A percentile compares a stretch with the other conserved stretches of the same genome.
Conservation (phyloP, 192 early-diverging fungal genomes). For the Jimgerdemannia flammicorona region DNA sequence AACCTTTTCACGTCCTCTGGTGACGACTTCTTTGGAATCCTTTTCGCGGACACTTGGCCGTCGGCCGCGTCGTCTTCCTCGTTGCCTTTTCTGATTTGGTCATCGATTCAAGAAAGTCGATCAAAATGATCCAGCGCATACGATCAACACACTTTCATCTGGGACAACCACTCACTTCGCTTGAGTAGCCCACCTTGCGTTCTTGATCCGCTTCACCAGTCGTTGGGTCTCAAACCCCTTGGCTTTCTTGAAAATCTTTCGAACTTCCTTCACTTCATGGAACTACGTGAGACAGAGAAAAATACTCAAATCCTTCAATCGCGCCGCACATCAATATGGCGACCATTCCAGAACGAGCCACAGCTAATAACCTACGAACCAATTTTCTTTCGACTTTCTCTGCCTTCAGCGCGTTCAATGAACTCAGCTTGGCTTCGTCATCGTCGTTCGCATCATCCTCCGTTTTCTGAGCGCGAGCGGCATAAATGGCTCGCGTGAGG, state of each 20-base stretch:
- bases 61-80: not conserved
- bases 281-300: conserved; percentile 6
- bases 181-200: conserved; percentile 2
- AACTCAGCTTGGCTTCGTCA: not conserved
- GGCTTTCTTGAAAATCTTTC: conserved; percentile 23
- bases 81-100: not conserved
- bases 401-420: conserved; percentile 8
- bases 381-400: conserved; percentile 25
- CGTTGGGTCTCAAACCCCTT: conserved; percentile 21
- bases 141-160: not conserved
- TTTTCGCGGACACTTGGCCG: not conserved
- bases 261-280: conserved; percentile 21
- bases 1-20: conserved; percentile 9
- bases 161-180: not conserved
- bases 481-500: not conserved
- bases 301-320: too few species aligned
- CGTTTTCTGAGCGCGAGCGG: not conserved
- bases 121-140: not conserved
- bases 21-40: conserved; percentile 2
- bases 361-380: conserved; percentile 14
- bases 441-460: not conserved
- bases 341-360: not conserved
- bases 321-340: not conserved
- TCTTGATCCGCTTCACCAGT: conserved; percentile 21
- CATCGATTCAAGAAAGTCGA: not conserved